phyloP scores from a whole-genome alignment of 305 asterid species.

The Withania somnifera region DNA sequence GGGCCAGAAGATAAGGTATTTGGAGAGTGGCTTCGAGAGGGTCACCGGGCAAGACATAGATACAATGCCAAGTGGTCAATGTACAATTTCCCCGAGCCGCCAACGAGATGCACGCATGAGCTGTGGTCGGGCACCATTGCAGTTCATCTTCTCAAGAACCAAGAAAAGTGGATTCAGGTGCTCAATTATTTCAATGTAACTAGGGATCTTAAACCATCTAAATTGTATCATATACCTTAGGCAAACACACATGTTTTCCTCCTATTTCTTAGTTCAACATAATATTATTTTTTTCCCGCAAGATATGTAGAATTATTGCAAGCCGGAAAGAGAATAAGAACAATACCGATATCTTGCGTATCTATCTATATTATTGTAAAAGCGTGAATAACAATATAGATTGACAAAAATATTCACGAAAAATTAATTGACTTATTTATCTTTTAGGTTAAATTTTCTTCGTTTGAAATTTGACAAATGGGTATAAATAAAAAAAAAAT shows the following conservation, averaged over 20 bases:
- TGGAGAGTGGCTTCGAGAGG: constrained; percentile 74
- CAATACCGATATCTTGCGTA: not conserved
- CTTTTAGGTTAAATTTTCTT: too few relatives aligned
- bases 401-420: too few relatives aligned
- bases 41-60: constrained; percentile 56
- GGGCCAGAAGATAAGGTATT: constrained; percentile 70
- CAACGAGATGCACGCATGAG: constrained; percentile 67
- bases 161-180: constrained; percentile 72
- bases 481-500: too few relatives aligned
- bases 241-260: not conserved
- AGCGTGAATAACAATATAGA: too few relatives aligned
- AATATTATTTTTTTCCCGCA: not conserved
- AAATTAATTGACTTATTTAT: too few relatives aligned
- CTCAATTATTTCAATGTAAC: constrained; percentile 70
- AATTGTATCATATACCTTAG: constrained; percentile 58
- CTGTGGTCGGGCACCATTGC: constrained; percentile 80
- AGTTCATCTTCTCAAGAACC: constrained; percentile 69
- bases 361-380: too few relatives aligned
- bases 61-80: constrained; percentile 83
- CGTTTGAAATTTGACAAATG: too few relatives aligned
- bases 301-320: not conserved
- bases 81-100: constrained; percentile 87
- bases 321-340: not conserved
- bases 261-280: not conserved
- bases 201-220: constrained; percentile 51